Evolutionary conservation across 2,329 filamentous ascomycete species (phyloP), one percentile per base, ranked within the genome.

Genomic region (Ophiostoma pallidulum): DNA sequence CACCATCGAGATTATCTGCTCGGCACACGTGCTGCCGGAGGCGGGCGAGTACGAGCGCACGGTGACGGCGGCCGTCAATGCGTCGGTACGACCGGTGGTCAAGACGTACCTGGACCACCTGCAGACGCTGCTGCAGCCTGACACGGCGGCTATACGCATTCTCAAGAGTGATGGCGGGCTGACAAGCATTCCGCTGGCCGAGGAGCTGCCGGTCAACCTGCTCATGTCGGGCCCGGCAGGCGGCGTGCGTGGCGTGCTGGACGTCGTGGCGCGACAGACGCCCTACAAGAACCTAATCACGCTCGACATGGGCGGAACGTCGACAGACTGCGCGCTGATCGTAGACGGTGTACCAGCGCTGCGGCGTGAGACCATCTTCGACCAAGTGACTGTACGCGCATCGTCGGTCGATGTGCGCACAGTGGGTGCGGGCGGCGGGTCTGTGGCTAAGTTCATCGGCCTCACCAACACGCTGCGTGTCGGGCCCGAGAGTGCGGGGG

Each of bases 231-330:
- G 69, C 0, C 69, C 70, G 1, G 70, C 70, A n/a, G 70, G 70
- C 33, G 70, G 70, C n/a, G 70, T 69, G 9, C 67, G 67, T 40
- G 69, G 68, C 14, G 69, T 72, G 8, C 67, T 67, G 9, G 68
- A 72, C 52, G 60, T 68, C 9, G 64, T 73, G 2, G 62, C 69
- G 8, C 66, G 63, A 36, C 64, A 66, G 45, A 72, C 69, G 0
- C 63, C 64, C 1, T 72, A 67, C 56, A 71, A 69, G 52, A 71
- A 71, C 36, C 57, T 72, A 22, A 71, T 73, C 44, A 72, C 69
- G 0, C 60, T 73, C 12, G 70, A 73, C 45, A 72, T 73, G 68
- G 70, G 70, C n/a, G 70, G 70, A 2, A 73, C 70, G 1, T 70
- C 67, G 5, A 72, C 70, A 0, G 70, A 73, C 46, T 70, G 68